Base-by-base conservation (phyloP, 345 rosid genomes). In the Mercurialis annua region DNA sequence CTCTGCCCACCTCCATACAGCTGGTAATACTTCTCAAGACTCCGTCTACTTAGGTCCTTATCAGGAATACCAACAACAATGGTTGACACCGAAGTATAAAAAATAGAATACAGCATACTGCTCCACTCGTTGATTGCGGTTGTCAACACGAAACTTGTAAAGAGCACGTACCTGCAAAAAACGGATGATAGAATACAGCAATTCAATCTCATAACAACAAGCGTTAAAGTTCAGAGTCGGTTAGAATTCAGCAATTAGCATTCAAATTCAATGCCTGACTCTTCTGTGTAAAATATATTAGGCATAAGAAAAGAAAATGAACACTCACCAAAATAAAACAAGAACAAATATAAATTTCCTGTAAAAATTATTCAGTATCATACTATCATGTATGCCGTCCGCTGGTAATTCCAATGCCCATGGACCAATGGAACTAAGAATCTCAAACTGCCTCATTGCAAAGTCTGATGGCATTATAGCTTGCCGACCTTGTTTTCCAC, bases 401-500 rank as follows among this genome's bases (percentile, higher is more conserved):
- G 79, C 81, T 92, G 98, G 81, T 95, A 95, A 81, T 91, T 95
- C 99, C 99, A 92, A 70, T 92, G 99, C 53, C 99, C 99, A 59
- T 95, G 99, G 62, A 90, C 98, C 73, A 95, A 80, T 27, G 98
- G 85, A 69, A 92, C 96, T 73, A 94, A 83, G 78, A 91, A 92
- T 79, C 96, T 89, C n/a, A 68, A 95, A 95, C 77, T 91, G 99
- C 48, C 96, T 98, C 96, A 95, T 86, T 47, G 99, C 87, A 67
- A 92, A 95, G 78, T 95, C 99, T 18, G 98, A 91, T 66, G 99
- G 89, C 99, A 95, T 95, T 40, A 92, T 98, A 77, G 99, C 99
- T 80, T 95, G 98, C 42, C 98, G 86, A 59, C 99, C 99, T 81
- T 95, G 97, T 81, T 92, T 95, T 70, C 99, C 99, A 34, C 90